These are phyloP conservation scores for Apophysomyces ossiformis DNA, from an alignment of 371 early-diverging fungal genomes.

Conservation along the genomic window DNA sequence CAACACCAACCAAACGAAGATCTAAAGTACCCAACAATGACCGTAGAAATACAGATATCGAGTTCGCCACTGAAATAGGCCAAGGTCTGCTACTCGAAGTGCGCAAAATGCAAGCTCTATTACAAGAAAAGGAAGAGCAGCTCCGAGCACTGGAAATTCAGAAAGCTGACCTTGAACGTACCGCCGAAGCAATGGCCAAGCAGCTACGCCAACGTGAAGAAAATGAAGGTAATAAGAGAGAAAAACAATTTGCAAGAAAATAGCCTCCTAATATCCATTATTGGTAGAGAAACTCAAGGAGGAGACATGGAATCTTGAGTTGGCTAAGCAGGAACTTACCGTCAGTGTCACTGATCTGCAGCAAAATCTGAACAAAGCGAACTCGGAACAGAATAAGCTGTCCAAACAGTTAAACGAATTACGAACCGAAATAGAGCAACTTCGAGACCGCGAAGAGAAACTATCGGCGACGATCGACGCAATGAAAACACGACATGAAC, in stretches of 20 bases:
- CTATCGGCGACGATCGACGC: slow-evolving; percentile 55
- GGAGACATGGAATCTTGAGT: slow-evolving; percentile 65
- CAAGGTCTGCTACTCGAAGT: slow-evolving; percentile 58
- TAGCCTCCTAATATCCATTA: not conserved
- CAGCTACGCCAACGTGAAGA: slow-evolving; percentile 66
- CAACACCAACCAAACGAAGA: slow-evolving; percentile 56
- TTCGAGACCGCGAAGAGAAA: slow-evolving; percentile 70
- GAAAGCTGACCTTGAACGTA: slow-evolving; percentile 66
- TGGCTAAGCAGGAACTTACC: slow-evolving; percentile 62
- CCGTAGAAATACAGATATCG: slow-evolving; percentile 57
- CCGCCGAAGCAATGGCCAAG: slow-evolving; percentile 67
- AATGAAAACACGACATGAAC: slow-evolving; percentile 66
- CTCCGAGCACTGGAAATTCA: slow-evolving; percentile 66
- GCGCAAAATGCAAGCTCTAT: slow-evolving; percentile 53
- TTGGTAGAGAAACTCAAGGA: slow-evolving; percentile 58
- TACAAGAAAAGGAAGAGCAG: slow-evolving; percentile 69
- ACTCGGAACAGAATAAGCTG: slow-evolving; percentile 61
- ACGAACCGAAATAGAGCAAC: slow-evolving; percentile 63
- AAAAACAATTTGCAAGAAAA: not conserved
- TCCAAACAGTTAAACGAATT: slow-evolving; percentile 57
- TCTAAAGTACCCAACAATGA: slow-evolving; percentile 56
- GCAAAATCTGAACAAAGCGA: slow-evolving; percentile 55
- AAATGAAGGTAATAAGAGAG: slow-evolving; percentile 50
- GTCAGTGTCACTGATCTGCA: slow-evolving; percentile 62
- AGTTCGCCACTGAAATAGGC: slow-evolving; percentile 63